Evolutionary conservation across 2,329 filamentous ascomycete species (phyloP).

Genomic region (Domatiomyces catenatus): DNA sequence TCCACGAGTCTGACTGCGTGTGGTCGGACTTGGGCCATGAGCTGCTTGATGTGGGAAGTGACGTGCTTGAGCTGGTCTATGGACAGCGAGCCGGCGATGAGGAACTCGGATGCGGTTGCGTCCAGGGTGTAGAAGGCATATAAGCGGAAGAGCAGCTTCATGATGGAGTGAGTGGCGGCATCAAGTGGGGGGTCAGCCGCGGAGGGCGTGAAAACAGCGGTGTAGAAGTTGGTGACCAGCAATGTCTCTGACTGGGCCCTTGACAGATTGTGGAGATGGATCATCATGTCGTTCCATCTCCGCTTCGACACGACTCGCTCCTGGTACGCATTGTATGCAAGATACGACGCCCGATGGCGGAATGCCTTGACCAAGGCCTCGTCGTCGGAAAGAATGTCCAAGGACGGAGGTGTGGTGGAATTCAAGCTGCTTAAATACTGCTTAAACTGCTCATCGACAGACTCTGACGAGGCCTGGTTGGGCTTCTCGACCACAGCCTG

Average conservation of each 20-base stretch:
- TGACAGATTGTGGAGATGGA: conserved; percentile 60
- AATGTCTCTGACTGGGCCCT: conserved; percentile 63
- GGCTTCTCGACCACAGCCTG: conserved; percentile 33
- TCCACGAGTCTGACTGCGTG: conserved; percentile 58
- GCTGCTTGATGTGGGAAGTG: conserved; percentile 29
- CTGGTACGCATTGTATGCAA: conserved; percentile 59
- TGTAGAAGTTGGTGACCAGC: conserved; percentile 64
- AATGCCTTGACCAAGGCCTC: conserved; percentile 57
- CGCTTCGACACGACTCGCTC: conserved; percentile 59
- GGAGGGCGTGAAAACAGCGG: conserved; percentile 39
- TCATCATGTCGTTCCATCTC: conserved; percentile 59
- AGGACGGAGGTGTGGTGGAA: conserved; percentile 53
- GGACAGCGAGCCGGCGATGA: conserved; percentile 50
- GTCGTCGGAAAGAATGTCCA: conserved; percentile 54
- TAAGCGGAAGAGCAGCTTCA: conserved; percentile 52
- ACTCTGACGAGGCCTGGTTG: conserved; percentile 48
- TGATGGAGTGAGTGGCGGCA: conserved; percentile 38
- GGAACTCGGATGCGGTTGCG: conserved; percentile 55
- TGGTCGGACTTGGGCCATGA: conserved; percentile 56
- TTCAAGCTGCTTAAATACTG: conserved; percentile 49
- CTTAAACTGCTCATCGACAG: conserved; percentile 46
- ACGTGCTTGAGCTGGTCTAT: conserved; percentile 20
- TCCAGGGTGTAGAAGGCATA: conserved; percentile 51
- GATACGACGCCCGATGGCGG: conserved; percentile 55
- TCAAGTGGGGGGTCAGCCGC: conserved; percentile 36